Base-by-base conservation (phyloP, 768 basidiomycete species). In the Leucocoprinus sp. region DNA sequence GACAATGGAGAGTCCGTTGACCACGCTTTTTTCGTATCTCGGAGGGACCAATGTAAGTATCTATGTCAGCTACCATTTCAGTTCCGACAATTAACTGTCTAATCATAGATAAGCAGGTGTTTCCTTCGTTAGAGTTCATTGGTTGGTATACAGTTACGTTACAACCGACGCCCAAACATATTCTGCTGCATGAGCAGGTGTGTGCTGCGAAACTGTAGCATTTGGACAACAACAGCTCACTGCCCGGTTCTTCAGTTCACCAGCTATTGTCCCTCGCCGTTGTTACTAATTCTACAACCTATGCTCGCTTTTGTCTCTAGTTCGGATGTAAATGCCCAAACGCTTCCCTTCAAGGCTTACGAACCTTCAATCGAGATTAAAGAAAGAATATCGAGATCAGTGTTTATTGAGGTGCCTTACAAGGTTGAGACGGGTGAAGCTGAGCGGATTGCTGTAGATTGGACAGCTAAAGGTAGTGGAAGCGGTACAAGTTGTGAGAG, bases 371-470 rank as follows among this genome's bases (percentile, higher is more conserved):
- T 93, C 33, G 91, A 93, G 60, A 82, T 93, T 34, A 74, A 80
- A 45, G 87, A 88, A 52, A 75, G 84, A 37, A 81, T 71, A 57
- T 79, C 83, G 42, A 80, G 83, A 43, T 78, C 81, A 1, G 82
- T 84, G 8, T 95, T 88, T 55, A 79, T 95, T 36, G 85, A 91
- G 56, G 88, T 84, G 1, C 68, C 84, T 3, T 98, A 83, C 65
- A 83, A 78, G 40, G 84, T 99, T 14, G 95, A 97, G 64, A 97
- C 95, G 0, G 96, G 95, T 26, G 96, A 99, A 65, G 96, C 96
- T 12, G 96, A 99, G 61, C 82, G 96, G 29, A 97, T 99, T 51
- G 96, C 96, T 5, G 96, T 99, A 0, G 95, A 98, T 60, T 95
- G 91, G 76, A 89, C 89, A 2, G 86, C 89, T 19, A 80, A 82